Evolutionary conservation across 805 yeast species (phyloP).

Genomic region (Barnettozyma salicaria): DNA sequence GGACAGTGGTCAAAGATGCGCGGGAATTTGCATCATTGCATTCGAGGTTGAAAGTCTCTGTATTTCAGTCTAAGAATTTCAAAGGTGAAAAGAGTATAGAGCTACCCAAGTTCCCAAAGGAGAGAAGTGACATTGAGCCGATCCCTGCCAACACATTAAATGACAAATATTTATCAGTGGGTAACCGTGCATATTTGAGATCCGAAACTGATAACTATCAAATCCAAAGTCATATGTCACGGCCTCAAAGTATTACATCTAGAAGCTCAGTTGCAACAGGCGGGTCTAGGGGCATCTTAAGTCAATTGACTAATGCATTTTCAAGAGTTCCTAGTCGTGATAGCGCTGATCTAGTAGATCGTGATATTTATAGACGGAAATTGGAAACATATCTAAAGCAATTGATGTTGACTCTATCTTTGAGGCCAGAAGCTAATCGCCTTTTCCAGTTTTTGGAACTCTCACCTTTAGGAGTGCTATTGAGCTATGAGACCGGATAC

Average conservation of each 20-base stretch:
- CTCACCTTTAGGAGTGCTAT: slow-evolving; percentile 78
- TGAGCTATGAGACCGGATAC: slow-evolving; percentile 67
- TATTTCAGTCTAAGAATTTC: slow-evolving; percentile 33
- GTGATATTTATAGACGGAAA: slow-evolving; percentile 27
- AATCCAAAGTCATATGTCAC: neutral
- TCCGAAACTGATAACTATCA: neutral
- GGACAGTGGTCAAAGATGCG: slow-evolving; percentile 72
- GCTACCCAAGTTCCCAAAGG: slow-evolving; percentile 35
- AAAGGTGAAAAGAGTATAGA: slow-evolving; percentile 25
- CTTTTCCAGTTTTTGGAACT: slow-evolving; percentile 84
- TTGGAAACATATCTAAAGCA: slow-evolving; percentile 65
- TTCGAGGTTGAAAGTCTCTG: slow-evolving; percentile 52
- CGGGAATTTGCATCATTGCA: slow-evolving; percentile 71
- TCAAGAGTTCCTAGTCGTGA: slow-evolving; percentile 14
- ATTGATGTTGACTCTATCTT: slow-evolving; percentile 50
- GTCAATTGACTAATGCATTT: slow-evolving; percentile 14
- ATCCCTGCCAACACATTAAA: slow-evolving; percentile 17
- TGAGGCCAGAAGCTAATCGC: slow-evolving; percentile 77
- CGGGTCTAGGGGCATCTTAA: slow-evolving; percentile 11
- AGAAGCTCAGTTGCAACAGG: slow-evolving; percentile 1
- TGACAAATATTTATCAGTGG: slow-evolving; percentile 21
- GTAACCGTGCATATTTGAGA: neutral
- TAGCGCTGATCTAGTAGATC: neutral
- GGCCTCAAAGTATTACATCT: slow-evolving; percentile 1
- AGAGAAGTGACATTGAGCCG: slow-evolving; percentile 5